Percentiles rank a stretch among this genome's conserved stretches.
Evolutionary conservation across 2,329 filamentous ascomycete species (phyloP).

Genomic region (Cladosporium sp.): DNA sequence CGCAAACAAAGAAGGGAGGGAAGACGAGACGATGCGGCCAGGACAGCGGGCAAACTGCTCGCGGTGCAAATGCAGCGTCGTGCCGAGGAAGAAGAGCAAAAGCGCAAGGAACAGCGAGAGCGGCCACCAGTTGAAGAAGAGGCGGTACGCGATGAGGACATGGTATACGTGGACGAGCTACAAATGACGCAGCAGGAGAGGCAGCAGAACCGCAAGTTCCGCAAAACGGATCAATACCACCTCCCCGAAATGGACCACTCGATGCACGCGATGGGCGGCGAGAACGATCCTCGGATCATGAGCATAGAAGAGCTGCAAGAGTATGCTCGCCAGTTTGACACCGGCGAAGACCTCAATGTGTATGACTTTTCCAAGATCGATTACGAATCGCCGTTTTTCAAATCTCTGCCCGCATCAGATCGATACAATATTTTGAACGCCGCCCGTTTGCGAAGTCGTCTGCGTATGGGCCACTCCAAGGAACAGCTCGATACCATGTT

Average conservation of each 20-base stretch:
- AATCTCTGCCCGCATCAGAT: conserved; percentile 81
- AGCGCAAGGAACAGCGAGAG: conserved; percentile 47
- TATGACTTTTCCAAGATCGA: conserved; percentile 99
- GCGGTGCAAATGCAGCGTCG: conserved; percentile 90
- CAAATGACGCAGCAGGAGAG: conserved; percentile 75
- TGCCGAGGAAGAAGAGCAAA: conserved; percentile 77
- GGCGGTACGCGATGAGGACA: conserved; percentile 63
- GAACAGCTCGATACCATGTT: conserved; percentile 97
- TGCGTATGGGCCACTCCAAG: conserved; percentile 94
- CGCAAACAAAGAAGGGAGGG: conserved; percentile 80
- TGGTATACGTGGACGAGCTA: conserved; percentile 89
- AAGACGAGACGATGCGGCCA: conserved; percentile 82
- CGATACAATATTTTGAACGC: conserved; percentile 97
- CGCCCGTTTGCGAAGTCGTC: conserved; percentile 75
- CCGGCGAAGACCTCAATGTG: conserved; percentile 76
- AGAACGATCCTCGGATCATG: conserved; percentile 94
- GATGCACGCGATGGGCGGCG: conserved; percentile 79
- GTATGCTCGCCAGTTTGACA: conserved; percentile 87
- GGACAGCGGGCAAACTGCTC: conserved; percentile 85
- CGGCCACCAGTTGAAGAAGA: conserved; percentile 43
- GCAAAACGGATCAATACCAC: conserved; percentile 92
- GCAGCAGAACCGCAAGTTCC: conserved; percentile 69
- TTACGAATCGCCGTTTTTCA: conserved; percentile 93
- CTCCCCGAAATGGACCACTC: conserved; percentile 76
- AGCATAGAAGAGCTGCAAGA: conserved; percentile 88